These are phyloP conservation scores for Xylaria polymorpha DNA, from an alignment of 2,329 filamentous ascomycete genomes.

Conservation along the genomic window DNA sequence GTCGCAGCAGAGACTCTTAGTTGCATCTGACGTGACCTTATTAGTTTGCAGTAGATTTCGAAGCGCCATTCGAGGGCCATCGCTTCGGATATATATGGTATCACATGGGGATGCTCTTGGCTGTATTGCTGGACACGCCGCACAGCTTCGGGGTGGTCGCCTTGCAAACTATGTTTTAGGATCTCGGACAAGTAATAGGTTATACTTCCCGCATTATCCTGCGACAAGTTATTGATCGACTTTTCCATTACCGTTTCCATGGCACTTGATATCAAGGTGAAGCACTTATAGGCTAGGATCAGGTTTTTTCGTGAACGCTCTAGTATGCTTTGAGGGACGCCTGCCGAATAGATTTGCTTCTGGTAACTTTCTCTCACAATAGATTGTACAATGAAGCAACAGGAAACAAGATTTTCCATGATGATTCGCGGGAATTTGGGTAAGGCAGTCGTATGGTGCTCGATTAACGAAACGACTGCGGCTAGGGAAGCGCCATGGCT, in stretches of 20 bases:
- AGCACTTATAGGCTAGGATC: conserved; percentile 57
- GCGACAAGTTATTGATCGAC: conserved; percentile 62
- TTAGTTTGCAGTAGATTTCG: conserved; percentile 73
- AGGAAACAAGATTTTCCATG: conserved; percentile 56
- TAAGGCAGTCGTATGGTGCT: conserved; percentile 55
- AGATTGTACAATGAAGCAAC: conserved; percentile 47
- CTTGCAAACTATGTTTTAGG: conserved; percentile 55
- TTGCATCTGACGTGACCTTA: conserved; percentile 90
- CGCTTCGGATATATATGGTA: conserved; percentile 58
- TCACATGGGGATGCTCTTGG: conserved; percentile 53
- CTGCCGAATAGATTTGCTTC: conserved; percentile 38
- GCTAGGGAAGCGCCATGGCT: conserved; percentile 56
- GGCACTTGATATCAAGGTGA: conserved; percentile 55
- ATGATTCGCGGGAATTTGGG: conserved; percentile 59
- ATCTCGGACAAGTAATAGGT: conserved; percentile 59
- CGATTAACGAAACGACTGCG: conserved; percentile 57
- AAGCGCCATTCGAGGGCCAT: conserved; percentile 77
- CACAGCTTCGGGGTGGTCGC: conserved; percentile 52
- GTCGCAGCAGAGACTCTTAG: conserved; percentile 82
- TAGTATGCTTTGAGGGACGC: conserved; percentile 34
- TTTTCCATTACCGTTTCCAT: conserved; percentile 65
- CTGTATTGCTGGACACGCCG: conserved; percentile 51
- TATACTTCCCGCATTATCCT: conserved; percentile 56
- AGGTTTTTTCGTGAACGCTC: conserved; percentile 52
- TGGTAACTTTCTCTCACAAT: conserved; percentile 49